Evolutionary conservation across 441 rosid genomes (phyloP), one percentile per base, ranked within the genome.

Genomic region (Pelargonium cotyledonis): DNA sequence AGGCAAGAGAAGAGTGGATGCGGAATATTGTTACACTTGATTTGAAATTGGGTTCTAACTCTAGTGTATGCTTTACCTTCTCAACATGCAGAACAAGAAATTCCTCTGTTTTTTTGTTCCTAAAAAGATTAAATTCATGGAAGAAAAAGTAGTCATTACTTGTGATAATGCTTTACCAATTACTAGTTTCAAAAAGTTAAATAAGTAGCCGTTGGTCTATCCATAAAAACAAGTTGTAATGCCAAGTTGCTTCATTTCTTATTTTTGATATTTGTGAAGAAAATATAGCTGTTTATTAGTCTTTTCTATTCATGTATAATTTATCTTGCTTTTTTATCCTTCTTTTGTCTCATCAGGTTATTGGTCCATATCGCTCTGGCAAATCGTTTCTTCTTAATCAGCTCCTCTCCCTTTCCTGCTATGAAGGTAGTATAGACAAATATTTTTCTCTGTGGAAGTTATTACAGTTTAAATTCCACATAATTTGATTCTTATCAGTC

Each of bases 361-460:
- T 95, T 78, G 99, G 98, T 66, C 99, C 99, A 40, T 92, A 95
- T 69, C 96, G 99, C 68, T 95, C 99, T 8, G 99, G 99, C 72
- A 95, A 95, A 79, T 95, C 98, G 0, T 95, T 95, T 86, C 81
- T 95, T 67, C 98, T 95, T 61, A 95, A 95, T 86, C 99, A 95
- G 71, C 98, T 95, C 77, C 98, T 92, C 76, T 92, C 99, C 63
- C 97, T 95, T 68, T 95, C 99, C 70, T 95, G 99, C 79, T 80
- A 89, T 75, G 92, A 92, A 88, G 99, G 99, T 95, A 77, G 26
- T 38, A 8, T 53, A 53, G 8, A 53, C 60, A n/a, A 15, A 41
- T 76, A 26, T 72, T 66, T 55, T 62, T 67, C 72, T 44, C 60
- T 29, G 35, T 43, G 44, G 65, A 64, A 63, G 40, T 31, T 58